These are phyloP conservation scores for Haplosporangium gracile DNA, from an alignment of 192 early-diverging fungal species.

Conservation along the genomic window DNA sequence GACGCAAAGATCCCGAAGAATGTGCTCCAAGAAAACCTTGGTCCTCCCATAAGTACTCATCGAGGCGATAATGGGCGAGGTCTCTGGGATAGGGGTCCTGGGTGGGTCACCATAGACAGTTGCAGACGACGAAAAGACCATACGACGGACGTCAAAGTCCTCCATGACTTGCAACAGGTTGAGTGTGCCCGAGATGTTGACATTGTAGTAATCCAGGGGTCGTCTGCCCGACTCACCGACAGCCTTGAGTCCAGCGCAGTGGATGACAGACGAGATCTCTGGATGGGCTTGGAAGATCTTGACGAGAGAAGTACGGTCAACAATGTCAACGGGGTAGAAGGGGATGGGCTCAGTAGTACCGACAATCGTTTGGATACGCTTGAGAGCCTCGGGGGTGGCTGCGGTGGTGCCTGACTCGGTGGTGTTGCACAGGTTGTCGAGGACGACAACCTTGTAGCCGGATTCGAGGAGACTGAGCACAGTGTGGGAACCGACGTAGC, in stretches of 20 bases:
- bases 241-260: conserved; percentile 91
- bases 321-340: conserved; percentile 86
- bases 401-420: conserved; percentile 14
- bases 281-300: conserved; percentile 79
- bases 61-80: conserved; percentile 76
- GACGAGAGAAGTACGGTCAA: conserved; percentile 73
- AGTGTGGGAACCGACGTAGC: conserved; percentile 95
- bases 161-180: conserved; percentile 88
- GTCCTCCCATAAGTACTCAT: conserved; percentile 96
- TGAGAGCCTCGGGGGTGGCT: conserved; percentile 32
- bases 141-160: conserved; percentile 81
- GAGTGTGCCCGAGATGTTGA: conserved; percentile 92
- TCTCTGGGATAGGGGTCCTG: conserved; percentile 76
- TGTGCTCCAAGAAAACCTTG: conserved; percentile 89
- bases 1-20: conserved; percentile 80
- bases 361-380: conserved; percentile 24
- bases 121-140: conserved; percentile 96
- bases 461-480: conserved; percentile 81
- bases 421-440: conserved; percentile 92
- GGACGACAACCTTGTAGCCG: conserved; percentile 89
- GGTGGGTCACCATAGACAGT: conserved; percentile 91
- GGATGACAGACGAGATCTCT: conserved; percentile 75
- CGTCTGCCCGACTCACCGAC: conserved; percentile 85
- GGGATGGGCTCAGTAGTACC: conserved; percentile 65
- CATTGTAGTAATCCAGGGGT: conserved; percentile 92